A percentile compares a stretch with the other conserved stretches of the same genome.
phyloP scores from a whole-genome alignment of 176 grass and related monocot genomes.

The Saccharum spontaneum region DNA sequence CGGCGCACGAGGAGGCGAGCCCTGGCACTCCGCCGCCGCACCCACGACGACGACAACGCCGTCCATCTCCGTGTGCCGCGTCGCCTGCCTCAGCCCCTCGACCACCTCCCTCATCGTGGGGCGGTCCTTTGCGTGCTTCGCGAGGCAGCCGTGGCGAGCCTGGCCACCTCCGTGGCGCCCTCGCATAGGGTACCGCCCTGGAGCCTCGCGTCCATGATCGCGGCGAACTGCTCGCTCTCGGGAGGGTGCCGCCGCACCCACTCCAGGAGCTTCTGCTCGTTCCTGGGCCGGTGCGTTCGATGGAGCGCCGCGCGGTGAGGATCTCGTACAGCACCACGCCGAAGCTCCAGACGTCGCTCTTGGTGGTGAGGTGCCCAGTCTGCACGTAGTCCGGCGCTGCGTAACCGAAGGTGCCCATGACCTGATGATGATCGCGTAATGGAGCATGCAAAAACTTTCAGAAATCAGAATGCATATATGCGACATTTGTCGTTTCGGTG shows the following conservation, averaged over 20 bases:
- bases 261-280: conserved; percentile 66
- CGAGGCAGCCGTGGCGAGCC: conserved; percentile 55
- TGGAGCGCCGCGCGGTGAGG: conserved; percentile 48
- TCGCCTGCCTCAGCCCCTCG: conserved; percentile 40
- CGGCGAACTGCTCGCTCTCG: conserved; percentile 25
- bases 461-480: neutral
- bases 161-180: conserved; percentile 47
- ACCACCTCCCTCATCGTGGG: conserved; percentile 61
- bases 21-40: neutral
- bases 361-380: conserved; percentile 64
- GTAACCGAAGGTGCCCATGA: conserved; percentile 73
- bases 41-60: conserved; percentile 5
- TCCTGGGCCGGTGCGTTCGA: conserved; percentile 44
- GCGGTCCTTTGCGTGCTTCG: conserved; percentile 52
- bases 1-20: neutral
- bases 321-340: conserved; percentile 74
- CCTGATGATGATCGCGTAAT: conserved; percentile 31
- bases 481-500: neutral
- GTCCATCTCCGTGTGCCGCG: conserved; percentile 54
- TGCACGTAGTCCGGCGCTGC: conserved; percentile 69
- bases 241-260: conserved; percentile 58
- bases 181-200: conserved; percentile 45
- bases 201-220: conserved; percentile 64
- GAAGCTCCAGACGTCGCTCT: conserved; percentile 76
- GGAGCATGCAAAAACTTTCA: neutral